Percentiles rank a stretch among this genome's conserved stretches.
Conservation (phyloP, 805 yeast species). For the Kluyveromyces dobzhanskii region DNA sequence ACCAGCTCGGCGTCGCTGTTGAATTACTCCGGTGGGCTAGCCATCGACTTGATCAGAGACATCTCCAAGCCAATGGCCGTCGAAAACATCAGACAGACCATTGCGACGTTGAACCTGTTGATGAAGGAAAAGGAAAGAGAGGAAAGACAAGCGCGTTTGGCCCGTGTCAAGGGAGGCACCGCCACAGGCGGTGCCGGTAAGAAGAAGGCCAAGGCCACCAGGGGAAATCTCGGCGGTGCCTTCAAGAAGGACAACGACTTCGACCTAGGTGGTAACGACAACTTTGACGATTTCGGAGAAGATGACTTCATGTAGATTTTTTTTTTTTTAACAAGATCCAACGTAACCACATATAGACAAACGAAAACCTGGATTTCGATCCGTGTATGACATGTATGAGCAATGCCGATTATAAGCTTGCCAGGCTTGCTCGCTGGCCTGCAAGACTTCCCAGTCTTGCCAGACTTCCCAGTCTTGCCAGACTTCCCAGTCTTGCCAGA, state of each 20-base stretch:
- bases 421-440: too few species aligned
- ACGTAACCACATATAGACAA: too few species aligned
- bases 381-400: too few species aligned
- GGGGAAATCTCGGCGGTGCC: slow-evolving; percentile 55
- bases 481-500: too few species aligned
- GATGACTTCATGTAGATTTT: slow-evolving; percentile 84
- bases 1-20: slow-evolving; percentile 54
- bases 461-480: too few species aligned
- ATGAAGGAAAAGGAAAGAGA: slow-evolving; percentile 80
- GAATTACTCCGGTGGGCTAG: slow-evolving; percentile 65
- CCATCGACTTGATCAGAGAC: slow-evolving; percentile 81
- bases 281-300: slow-evolving; percentile 57
- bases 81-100: slow-evolving; percentile 78
- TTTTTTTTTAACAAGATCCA: too few species aligned
- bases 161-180: slow-evolving; percentile 70
- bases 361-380: too few species aligned
- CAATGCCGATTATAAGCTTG: too few species aligned
- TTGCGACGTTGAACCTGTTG: slow-evolving; percentile 73
- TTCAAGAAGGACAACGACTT: slow-evolving; percentile 59
- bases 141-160: slow-evolving; percentile 81
- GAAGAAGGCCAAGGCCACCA: slow-evolving; percentile 80
- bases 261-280: slow-evolving; percentile 43
- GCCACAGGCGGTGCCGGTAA: slow-evolving; percentile 91
- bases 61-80: slow-evolving; percentile 70
- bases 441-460: too few species aligned